Evolutionary conservation across 345 rosid genomes (phyloP).

Genomic region (Geranium rotundifolium): DNA sequence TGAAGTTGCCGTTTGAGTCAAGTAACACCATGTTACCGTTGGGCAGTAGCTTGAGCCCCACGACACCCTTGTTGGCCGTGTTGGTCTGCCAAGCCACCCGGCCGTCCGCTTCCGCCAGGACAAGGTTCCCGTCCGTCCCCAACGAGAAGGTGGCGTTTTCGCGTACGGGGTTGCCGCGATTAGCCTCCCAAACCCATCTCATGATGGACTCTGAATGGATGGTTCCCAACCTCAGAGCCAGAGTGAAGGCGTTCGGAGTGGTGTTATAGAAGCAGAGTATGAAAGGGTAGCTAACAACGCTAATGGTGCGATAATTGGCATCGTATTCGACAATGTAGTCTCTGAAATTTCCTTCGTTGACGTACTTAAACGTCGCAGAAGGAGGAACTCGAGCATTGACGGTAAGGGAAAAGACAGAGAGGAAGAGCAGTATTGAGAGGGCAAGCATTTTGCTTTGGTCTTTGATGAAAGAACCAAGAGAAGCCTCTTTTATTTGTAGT

Average conservation of each 20-base stretch:
- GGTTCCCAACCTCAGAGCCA: conserved; percentile 40
- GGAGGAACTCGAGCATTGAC: conserved; percentile 13
- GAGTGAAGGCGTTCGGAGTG: conserved; percentile 39
- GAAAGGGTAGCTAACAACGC: conserved; percentile 19
- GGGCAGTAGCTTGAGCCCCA: conserved; percentile 25
- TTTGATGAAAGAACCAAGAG: no score
- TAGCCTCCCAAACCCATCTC: conserved; percentile 61
- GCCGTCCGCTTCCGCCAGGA: conserved; percentile 39
- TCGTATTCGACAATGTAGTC: conserved; percentile 14
- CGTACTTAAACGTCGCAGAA: conserved; percentile 12
- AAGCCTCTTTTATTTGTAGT: no score
- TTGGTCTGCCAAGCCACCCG: conserved; percentile 45
- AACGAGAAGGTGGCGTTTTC: conserved; percentile 38
- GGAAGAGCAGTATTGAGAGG: no score
- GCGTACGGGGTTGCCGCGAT: conserved; percentile 34
- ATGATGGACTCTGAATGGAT: conserved; percentile 28
- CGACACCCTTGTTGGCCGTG: conserved; percentile 45
- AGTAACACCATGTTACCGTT: conserved; percentile 49
- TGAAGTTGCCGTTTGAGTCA: conserved; percentile 26
- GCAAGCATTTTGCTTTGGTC: no score
- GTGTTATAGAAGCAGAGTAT: conserved; percentile 43
- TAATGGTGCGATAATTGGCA: conserved; percentile 12
- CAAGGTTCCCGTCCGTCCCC: conserved; percentile 35
- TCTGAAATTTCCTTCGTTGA: conserved; percentile 18
- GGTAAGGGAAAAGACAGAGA: no score